Conservation (phyloP, 495 filamentous ascomycete genomes). For the Penicillium lagena region DNA sequence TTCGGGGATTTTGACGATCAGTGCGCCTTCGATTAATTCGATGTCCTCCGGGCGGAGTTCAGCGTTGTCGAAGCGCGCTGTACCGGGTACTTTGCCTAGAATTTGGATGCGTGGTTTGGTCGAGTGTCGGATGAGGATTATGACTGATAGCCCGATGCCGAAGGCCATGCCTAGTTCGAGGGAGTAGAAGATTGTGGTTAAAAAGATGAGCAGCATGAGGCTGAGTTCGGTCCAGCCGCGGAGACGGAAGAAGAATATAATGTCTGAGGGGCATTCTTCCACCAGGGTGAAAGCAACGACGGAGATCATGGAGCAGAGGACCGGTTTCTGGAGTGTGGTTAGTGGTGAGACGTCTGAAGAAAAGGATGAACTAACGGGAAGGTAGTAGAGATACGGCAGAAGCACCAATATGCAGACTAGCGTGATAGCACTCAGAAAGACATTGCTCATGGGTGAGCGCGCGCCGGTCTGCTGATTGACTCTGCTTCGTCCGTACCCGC, state of each 20-base stretch:
- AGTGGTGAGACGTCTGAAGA: background rate
- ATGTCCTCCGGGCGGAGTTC: constrained; percentile 69
- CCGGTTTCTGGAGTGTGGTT: constrained; percentile 62
- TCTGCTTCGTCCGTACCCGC: constrained; percentile 93
- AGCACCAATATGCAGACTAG: constrained; percentile 73
- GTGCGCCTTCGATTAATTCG: constrained; percentile 83
- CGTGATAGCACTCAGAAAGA: constrained; percentile 77
- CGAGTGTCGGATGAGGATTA: constrained; percentile 82
- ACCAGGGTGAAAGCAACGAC: constrained; percentile 92
- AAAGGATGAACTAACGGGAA: constrained; percentile 59
- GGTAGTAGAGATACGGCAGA: constrained; percentile 87
- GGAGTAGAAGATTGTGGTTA: constrained; percentile 88
- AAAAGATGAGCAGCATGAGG: constrained; percentile 85
- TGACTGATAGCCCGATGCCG: constrained; percentile 78
- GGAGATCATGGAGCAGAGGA: constrained; percentile 88
- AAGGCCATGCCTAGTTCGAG: constrained; percentile 80
- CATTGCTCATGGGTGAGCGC: constrained; percentile 83
- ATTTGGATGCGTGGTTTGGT: constrained; percentile 96
- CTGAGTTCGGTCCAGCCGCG: constrained; percentile 76
- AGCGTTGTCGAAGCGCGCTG: constrained; percentile 79
- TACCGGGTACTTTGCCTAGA: constrained; percentile 80
- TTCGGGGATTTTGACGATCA: constrained; percentile 97
- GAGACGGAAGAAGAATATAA: constrained; percentile 82
- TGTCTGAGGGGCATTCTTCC: constrained; percentile 89
- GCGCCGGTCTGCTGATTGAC: constrained; percentile 90